A percentile compares a stretch with the other conserved stretches of the same genome.
These are phyloP conservation scores for Ceraceosorus guamensis DNA, from an alignment of 1,284 basidiomycete genomes.

Conservation along the genomic window DNA sequence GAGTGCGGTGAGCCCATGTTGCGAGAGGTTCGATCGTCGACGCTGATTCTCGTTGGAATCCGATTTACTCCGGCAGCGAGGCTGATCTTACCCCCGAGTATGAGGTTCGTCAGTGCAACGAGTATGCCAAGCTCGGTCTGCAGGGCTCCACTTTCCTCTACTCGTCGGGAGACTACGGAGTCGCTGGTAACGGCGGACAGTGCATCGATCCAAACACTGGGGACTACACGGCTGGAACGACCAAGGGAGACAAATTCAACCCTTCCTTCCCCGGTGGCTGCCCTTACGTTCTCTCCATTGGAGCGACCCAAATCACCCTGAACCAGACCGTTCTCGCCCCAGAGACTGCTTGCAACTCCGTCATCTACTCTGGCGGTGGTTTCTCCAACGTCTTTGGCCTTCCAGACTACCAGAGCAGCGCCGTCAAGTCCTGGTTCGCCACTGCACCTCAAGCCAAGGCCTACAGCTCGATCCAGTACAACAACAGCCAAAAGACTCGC, in stretches of 20 bases:
- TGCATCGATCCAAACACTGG: conserved; percentile 53
- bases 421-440: conserved; percentile 56
- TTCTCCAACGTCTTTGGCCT: conserved; percentile 51
- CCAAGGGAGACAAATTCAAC: conserved; percentile 5
- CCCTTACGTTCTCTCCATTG: conserved; percentile 14
- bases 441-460: conserved; percentile 51
- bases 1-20: too few relatives aligned
- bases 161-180: conserved; percentile 49
- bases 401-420: conserved; percentile 53
- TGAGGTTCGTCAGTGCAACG: conserved; percentile 56
- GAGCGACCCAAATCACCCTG: conserved; percentile 11
- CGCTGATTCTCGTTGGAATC: too few relatives aligned
- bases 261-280: conserved; percentile 12
- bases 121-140: conserved; percentile 56
- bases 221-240: conserved; percentile 29
- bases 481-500: conserved; percentile 52
- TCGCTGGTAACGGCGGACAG: conserved; percentile 32
- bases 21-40: too few relatives aligned
- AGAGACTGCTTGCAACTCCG: conserved; percentile 7
- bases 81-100: conserved; percentile 51
- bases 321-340: background rate
- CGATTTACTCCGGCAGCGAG: too few relatives aligned
- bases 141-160: conserved; percentile 56
- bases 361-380: conserved; percentile 54
- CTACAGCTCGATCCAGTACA: conserved; percentile 54